These are phyloP conservation scores for Monosporascus sp. DNA, from an alignment of 2,329 filamentous ascomycete genomes.

Conservation along the genomic window DNA sequence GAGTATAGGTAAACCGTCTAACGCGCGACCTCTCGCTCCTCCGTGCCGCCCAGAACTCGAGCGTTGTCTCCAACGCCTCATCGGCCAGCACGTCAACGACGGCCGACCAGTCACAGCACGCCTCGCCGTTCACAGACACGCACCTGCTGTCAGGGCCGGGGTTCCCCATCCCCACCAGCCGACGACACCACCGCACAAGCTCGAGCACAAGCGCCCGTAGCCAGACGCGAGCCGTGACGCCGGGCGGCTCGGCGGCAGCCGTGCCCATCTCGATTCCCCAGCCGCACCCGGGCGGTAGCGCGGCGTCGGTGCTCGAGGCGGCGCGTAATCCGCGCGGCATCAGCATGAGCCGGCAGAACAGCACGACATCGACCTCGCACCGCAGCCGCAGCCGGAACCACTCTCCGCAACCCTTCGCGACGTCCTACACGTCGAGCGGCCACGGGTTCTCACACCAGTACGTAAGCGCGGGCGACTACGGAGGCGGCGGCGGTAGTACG, in stretches of 20 bases:
- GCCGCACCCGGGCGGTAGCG: slow-evolving; percentile 28
- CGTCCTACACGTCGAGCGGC: background rate
- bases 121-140: slow-evolving; percentile 38
- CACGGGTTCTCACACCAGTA: background rate
- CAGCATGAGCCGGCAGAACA: slow-evolving; percentile 45
- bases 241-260: slow-evolving; percentile 27
- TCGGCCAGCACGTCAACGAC: slow-evolving; percentile 50
- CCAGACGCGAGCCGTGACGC: slow-evolving; percentile 36
- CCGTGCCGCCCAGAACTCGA: slow-evolving; percentile 65
- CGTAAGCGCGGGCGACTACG: slow-evolving; percentile 17
- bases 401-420: slow-evolving; percentile 21
- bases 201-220: slow-evolving; percentile 53
- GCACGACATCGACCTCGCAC: slow-evolving; percentile 41
- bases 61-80: slow-evolving; percentile 60
- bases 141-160: slow-evolving; percentile 53
- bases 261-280: slow-evolving; percentile 25
- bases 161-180: slow-evolving; percentile 50
- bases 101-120: slow-evolving; percentile 35
- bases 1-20: slow-evolving; percentile 75
- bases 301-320: slow-evolving; percentile 39
- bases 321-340: slow-evolving; percentile 40
- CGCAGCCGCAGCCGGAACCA: slow-evolving; percentile 42
- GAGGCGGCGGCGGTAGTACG: background rate
- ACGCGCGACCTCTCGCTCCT: slow-evolving; percentile 83
- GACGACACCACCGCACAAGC: slow-evolving; percentile 53